Evolutionary conservation across 257 asterid species (phyloP), one percentile per base, ranked within the genome.

Genomic region (Eucommia ulmoides): DNA sequence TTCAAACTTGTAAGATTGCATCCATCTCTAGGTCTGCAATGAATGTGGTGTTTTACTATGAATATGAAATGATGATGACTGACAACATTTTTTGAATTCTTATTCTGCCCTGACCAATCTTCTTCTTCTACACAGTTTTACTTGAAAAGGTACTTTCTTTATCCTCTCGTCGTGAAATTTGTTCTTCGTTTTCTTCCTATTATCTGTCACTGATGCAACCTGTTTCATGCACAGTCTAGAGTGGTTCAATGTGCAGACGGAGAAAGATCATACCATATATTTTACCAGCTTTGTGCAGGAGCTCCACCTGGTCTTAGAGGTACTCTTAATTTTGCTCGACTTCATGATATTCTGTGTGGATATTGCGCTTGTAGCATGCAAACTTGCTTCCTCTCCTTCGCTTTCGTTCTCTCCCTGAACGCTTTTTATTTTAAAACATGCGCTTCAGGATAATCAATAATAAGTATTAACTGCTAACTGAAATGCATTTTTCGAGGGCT

Each of bases 201-300:
- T 62, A 5, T 56, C 38, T 49, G 45, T 63, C 47, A 56, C 66
- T 73, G 51, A 64, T 41, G 19, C 25, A 54, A 15, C 49, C 24
- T 60, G 69, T 64, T 66, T 51, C 35, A 52, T 66, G 64, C 54
- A 66, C 96, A 91, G 96, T 91, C 99, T 51, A 83, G 99, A 68
- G 96, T 91, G 57, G 96, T 91, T 58, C 99, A 86, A 60, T 83
- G 88, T 60, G 63, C 94, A 19, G 80, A 73, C 62, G 95, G 99
- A 65, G 99, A 91, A 77, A 74, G 99, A 74, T 83, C 99, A n/a
- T 91, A 91, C 69, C 99, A 91, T 72, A 83, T 91, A 50, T 91
- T 91, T 66, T 91, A 91, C 75, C 94, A 91, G 68, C 94, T 91
- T 38, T 91, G 99, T 62, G 84, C 87, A 22, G 99, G 99, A 65